A percentile compares a stretch with the other conserved stretches of the same genome.
Conservation (phyloP, 2,329 filamentous ascomycete genomes). For the Cadophora luteo-olivacea region DNA sequence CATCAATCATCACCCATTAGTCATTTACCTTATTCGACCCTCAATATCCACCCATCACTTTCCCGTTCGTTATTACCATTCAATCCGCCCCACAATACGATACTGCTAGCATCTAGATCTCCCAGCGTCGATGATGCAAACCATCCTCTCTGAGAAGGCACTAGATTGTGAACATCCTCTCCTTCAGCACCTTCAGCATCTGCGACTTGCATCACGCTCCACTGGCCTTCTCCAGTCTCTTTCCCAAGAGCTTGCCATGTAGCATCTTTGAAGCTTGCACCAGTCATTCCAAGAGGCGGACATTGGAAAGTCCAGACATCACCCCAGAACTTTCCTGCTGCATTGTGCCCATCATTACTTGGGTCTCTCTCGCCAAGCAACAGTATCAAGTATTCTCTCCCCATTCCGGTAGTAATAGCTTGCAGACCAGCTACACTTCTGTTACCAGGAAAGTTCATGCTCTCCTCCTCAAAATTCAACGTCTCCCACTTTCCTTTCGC, state of each 20-base stretch:
- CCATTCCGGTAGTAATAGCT: constrained; percentile 62
- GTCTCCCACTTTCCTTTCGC: constrained; percentile 62
- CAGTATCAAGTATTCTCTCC: constrained; percentile 68
- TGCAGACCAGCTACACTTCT: constrained; percentile 62
- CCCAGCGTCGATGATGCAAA: constrained; percentile 62
- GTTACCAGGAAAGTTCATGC: constrained; percentile 55
- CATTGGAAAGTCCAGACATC: constrained; percentile 72
- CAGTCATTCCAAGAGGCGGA: constrained; percentile 59
- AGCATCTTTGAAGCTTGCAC: constrained; percentile 62
- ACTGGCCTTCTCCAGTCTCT: constrained; percentile 63
- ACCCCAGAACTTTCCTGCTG: constrained; percentile 59
- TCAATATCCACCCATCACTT: constrained; percentile 70
- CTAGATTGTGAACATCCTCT: constrained; percentile 48
- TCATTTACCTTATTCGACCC: constrained; percentile 51
- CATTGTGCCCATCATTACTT: constrained; percentile 55
- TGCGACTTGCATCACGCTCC: constrained; percentile 60
- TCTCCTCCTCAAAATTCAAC: constrained; percentile 52
- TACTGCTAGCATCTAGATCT: constrained; percentile 63
- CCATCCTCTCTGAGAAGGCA: constrained; percentile 63
- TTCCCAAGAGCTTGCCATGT: constrained; percentile 59
- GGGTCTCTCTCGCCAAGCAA: constrained; percentile 63
- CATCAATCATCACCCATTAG: not conserved
- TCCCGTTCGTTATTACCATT: constrained; percentile 57
- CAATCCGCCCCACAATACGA: constrained; percentile 68
- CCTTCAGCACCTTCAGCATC: constrained; percentile 53